These are phyloP conservation scores for Tirmania nivea DNA, from an alignment of 495 filamentous ascomycete genomes.

Conservation along the genomic window DNA sequence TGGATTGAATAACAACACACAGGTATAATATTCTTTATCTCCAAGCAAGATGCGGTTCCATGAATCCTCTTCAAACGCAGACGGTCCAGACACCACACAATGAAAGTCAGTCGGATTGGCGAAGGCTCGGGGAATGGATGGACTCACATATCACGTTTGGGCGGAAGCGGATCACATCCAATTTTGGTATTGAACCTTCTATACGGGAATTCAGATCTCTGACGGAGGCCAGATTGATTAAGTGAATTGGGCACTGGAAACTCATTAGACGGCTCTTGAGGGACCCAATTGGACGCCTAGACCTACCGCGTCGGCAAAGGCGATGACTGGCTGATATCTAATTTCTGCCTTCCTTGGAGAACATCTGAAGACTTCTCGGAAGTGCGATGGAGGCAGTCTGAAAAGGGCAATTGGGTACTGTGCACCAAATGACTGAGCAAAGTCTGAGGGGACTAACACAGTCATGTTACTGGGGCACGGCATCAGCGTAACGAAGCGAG, in stretches of 20 bases:
- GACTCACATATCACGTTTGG: slow-evolving; percentile 54
- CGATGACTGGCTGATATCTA: slow-evolving; percentile 55
- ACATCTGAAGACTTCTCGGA: slow-evolving; percentile 49
- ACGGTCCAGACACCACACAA: slow-evolving; percentile 31
- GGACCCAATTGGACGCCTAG: not conserved
- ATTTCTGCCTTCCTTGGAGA: slow-evolving; percentile 46
- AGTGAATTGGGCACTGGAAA: slow-evolving; percentile 53
- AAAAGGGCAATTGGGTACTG: slow-evolving; percentile 48
- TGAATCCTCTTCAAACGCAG: slow-evolving; percentile 45
- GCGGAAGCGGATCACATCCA: slow-evolving; percentile 54
- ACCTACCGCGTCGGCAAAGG: slow-evolving; percentile 63
- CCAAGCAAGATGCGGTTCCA: slow-evolving; percentile 56
- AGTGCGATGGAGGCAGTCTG: slow-evolving; percentile 37
- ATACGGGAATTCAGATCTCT: slow-evolving; percentile 35
- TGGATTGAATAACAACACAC: not conserved
- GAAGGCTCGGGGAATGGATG: slow-evolving; percentile 21
- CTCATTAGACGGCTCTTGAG: too few relatives aligned
- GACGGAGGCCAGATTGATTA: slow-evolving; percentile 55
- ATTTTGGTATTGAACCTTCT: slow-evolving; percentile 31
- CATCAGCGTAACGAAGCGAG: too few relatives aligned
- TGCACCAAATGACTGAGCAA: slow-evolving; percentile 39
- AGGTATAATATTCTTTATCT: slow-evolving; percentile 22
- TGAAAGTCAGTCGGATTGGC: slow-evolving; percentile 3
- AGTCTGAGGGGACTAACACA: slow-evolving; percentile 26
- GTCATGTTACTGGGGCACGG: slow-evolving; percentile 24